A percentile compares a stretch with the other conserved stretches of the same genome.
Evolutionary conservation across 208 protist species (phyloP).

Genomic region (Phytomonas sp.): DNA sequence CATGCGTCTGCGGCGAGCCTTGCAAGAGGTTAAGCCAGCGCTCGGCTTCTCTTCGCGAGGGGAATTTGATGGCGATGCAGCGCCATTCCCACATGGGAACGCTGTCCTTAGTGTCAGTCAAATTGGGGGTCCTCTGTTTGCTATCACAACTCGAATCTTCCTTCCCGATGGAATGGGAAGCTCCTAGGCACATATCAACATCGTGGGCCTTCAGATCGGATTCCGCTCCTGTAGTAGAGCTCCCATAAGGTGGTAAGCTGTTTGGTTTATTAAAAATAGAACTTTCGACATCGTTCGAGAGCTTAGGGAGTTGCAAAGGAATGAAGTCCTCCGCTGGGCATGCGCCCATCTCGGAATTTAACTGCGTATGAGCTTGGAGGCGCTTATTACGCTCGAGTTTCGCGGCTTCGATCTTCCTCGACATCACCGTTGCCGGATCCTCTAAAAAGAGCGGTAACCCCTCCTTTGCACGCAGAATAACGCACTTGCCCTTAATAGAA

Average conservation of each 20-base stretch:
- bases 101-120: conserved; percentile 10
- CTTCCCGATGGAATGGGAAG: no score
- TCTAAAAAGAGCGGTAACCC: conserved; percentile 50
- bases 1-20: conserved; percentile 37
- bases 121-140: conserved; percentile 5
- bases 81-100: conserved; percentile 34
- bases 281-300: no score
- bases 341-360: not conserved
- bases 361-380: conserved; percentile 2
- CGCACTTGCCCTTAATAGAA: conserved; percentile 61
- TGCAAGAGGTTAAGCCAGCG: conserved; percentile 78
- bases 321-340: no score
- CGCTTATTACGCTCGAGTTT: conserved; percentile 7
- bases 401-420: conserved; percentile 11
- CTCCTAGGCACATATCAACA: no score
- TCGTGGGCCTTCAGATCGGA: no score
- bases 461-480: conserved; percentile 33
- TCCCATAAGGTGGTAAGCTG: no score
- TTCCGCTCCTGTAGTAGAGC: no score
- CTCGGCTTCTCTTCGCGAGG: conserved; percentile 66
- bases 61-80: conserved; percentile 67
- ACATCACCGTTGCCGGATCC: conserved; percentile 32
- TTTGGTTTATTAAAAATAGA: no score
- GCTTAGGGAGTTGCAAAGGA: no score
- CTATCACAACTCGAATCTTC: not conserved